Percentiles rank a stretch among this genome's conserved stretches.
These are phyloP conservation scores for Ilyonectria mors-panacis DNA, from an alignment of 2,329 filamentous ascomycete genomes.

Conservation along the genomic window DNA sequence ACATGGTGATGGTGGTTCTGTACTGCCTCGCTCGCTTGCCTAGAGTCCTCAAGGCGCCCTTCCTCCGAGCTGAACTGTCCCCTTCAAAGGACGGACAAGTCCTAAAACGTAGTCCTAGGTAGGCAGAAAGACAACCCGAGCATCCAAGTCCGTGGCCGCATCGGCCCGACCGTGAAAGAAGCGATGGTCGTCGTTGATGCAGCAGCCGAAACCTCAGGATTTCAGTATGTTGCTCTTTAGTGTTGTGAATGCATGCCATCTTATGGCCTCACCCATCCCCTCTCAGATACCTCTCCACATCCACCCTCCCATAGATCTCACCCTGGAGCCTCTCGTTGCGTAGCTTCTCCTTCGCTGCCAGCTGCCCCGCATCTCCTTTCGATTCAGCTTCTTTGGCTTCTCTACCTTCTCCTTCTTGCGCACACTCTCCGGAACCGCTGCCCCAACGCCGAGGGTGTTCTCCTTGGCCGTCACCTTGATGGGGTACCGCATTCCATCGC, in stretches of 20 bases:
- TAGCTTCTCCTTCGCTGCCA: constrained; percentile 73
- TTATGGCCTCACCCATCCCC: constrained; percentile 46
- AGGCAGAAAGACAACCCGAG: not conserved
- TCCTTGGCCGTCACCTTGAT: constrained; percentile 81
- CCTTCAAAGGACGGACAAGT: constrained; percentile 13
- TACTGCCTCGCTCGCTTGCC: not conserved
- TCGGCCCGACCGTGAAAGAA: not conserved
- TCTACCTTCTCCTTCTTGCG: constrained; percentile 60
- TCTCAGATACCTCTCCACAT: constrained; percentile 82
- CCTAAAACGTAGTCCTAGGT: constrained; percentile 29
- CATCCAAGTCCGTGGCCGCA: constrained; percentile 2
- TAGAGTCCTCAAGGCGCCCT: not conserved
- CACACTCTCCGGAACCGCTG: constrained; percentile 57
- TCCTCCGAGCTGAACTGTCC: not conserved
- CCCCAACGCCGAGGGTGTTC: constrained; percentile 82
- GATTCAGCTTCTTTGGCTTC: constrained; percentile 71
- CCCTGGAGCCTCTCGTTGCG: constrained; percentile 75
- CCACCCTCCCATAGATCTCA: constrained; percentile 82
- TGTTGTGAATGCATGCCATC: not conserved
- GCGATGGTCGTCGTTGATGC: too few species aligned
- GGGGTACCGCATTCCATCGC: constrained; percentile 82
- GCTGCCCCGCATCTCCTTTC: constrained; percentile 77
- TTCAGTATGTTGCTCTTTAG: not conserved
- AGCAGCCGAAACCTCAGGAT: too few species aligned
- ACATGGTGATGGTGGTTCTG: not conserved